Conservation (phyloP, 768 basidiomycete species). For the Suillus clintonianus region DNA sequence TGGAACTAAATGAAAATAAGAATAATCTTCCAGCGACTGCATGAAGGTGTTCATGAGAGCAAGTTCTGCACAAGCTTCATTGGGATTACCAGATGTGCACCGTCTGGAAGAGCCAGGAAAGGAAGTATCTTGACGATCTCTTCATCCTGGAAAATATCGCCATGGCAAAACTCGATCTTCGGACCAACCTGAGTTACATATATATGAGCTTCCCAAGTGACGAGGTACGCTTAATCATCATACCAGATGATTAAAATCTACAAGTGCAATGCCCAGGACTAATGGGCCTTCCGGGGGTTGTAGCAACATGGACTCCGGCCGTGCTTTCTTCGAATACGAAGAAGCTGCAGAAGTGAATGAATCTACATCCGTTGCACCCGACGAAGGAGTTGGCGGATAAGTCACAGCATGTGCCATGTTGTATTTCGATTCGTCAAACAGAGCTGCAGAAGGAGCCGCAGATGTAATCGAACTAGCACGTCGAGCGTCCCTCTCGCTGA, state of each 20-base stretch:
- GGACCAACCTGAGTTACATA: slow-evolving; percentile 73
- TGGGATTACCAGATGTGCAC: slow-evolving; percentile 79
- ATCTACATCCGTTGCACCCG: slow-evolving; percentile 46
- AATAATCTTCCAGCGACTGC: slow-evolving; percentile 76
- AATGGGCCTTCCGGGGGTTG: slow-evolving; percentile 56
- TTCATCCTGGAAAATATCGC: slow-evolving; percentile 81
- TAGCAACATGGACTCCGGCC: slow-evolving; percentile 79
- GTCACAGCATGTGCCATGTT: slow-evolving; percentile 38
- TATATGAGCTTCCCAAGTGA: slow-evolving; percentile 15
- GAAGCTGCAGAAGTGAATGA: slow-evolving; percentile 69
- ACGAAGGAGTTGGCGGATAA: slow-evolving; percentile 59
- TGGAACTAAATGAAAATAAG: slow-evolving; percentile 91
- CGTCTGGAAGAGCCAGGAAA: slow-evolving; percentile 95
- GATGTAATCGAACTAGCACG: slow-evolving; percentile 55
- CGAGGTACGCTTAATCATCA: slow-evolving; percentile 22
- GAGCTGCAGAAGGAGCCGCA: slow-evolving; percentile 46
- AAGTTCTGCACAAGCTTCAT: background rate
- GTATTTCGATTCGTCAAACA: slow-evolving; percentile 37
- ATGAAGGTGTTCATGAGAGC: slow-evolving; percentile 12
- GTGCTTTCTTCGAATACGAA: slow-evolving; percentile 57
- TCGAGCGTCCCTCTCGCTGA: slow-evolving; percentile 30
- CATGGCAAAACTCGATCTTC: slow-evolving; percentile 80
- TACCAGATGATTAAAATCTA: slow-evolving; percentile 95
- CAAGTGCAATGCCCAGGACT: slow-evolving; percentile 85
- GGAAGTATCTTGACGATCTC: slow-evolving; percentile 85